Evolutionary conservation across 345 rosid genomes (phyloP), one percentile per base, ranked within the genome.

Genomic region (Syzygium aqueum): DNA sequence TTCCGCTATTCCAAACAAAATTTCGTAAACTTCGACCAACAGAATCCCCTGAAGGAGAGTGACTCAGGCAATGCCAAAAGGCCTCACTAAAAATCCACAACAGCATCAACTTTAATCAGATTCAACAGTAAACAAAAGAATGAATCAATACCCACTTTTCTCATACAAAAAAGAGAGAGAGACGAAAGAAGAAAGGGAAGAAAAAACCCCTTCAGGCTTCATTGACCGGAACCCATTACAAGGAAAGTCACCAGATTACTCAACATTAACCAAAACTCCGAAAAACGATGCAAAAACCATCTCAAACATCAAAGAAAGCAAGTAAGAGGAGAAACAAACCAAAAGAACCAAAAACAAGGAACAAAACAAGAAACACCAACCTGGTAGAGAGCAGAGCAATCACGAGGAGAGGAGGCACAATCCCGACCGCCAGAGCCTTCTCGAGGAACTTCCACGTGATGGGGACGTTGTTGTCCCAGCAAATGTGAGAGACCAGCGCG

Each of bases 391-490:
- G 99, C 84, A 97, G 93, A 90, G 98, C 94, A 77, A 97, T 92
- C 80, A 95, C 94, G 61, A 97, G 93, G 90, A 94, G 59, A 78
- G 99, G 98, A 91, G 99, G 95, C 85, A 90, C 98, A 63, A 97
- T 91, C 84, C 92, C 93, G 61, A 93, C 67, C 50, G 91, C 84
- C 90, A 97, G 89, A 49, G 99, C 96, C 88, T 94, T 93, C 85
- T 96, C 99, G 51, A 97, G 93, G 80, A 97, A 93, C 95, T 97
- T 97, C 99, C 99, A 97, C 73, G 92, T 87, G 86, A 93, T 84
- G 23, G 99, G 98, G 51, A 95, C 92, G 90, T 95, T 94, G 86
- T 97, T 95, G 11, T 94, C 99, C 94, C 97, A 96, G 88, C 95
- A 95, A 92, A 95, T 93, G 94, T 95, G 94, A 25, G 94, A 93